These are phyloP conservation scores for Entomophthora muscae DNA, from an alignment of 371 early-diverging fungal species.

Conservation along the genomic window DNA sequence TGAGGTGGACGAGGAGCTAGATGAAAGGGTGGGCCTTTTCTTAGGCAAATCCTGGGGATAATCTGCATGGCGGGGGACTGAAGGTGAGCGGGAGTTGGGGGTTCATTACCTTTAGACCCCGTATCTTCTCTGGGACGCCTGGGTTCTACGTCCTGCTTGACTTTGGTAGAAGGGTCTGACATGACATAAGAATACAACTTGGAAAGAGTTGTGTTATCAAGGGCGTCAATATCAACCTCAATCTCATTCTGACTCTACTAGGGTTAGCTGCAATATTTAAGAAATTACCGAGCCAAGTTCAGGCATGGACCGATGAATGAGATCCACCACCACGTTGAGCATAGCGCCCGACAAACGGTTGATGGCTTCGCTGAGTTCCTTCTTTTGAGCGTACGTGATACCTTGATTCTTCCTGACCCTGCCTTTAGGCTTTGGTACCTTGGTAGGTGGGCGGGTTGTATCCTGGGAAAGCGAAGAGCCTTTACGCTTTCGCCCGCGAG, in stretches of 20 bases:
- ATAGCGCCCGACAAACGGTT: slow-evolving; percentile 57
- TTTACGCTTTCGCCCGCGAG: background rate
- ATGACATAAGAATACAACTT: slow-evolving; percentile 34
- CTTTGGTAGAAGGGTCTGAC: slow-evolving; percentile 10
- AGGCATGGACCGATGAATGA: slow-evolving; percentile 75
- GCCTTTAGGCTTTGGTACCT: background rate
- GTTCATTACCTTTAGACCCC: background rate
- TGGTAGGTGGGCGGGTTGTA: background rate
- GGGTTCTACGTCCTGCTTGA: slow-evolving; percentile 12
- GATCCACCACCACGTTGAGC: slow-evolving; percentile 57
- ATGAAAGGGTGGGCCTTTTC: background rate
- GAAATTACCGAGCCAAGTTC: slow-evolving; percentile 39
- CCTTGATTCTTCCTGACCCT: slow-evolving; percentile 17
- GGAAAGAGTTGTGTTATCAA: slow-evolving; percentile 66
- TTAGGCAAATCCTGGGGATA: background rate
- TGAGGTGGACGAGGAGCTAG: slow-evolving; percentile 11
- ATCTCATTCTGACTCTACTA: slow-evolving; percentile 13
- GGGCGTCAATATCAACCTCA: slow-evolving; percentile 84
- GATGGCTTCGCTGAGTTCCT: slow-evolving; percentile 68
- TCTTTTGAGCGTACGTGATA: slow-evolving; percentile 79
- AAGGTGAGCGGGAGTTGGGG: background rate
- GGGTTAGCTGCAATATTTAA: background rate
- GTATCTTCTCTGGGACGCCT: background rate
- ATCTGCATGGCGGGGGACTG: background rate
- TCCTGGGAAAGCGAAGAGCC: background rate